Base-by-base conservation (phyloP, 2,329 filamentous ascomycete species). In the Aureobasidium subglaciale region DNA sequence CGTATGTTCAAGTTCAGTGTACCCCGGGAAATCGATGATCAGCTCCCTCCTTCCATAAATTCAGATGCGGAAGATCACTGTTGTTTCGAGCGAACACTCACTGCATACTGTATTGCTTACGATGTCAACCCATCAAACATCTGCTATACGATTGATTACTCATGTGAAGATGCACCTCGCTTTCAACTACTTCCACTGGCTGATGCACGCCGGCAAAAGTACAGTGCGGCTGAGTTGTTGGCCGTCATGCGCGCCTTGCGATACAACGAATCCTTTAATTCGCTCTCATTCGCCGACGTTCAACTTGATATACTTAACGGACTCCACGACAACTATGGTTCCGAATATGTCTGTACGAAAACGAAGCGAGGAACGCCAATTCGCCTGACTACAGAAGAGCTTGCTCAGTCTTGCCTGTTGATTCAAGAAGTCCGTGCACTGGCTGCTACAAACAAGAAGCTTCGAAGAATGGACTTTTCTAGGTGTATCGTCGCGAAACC, bases 71-170 rank as follows among this genome's bases (percentile, higher is more conserved):
- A 86, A 57, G 82, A 84, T 57, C 78, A 80, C 52, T 73, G 73
- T 56, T 79, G 75, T 62, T 80, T 88, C 63, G 83, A 87, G 61
- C 76, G 84, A 30, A 88, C 85, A 1, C 68, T 88, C 29, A 81
- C 81, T 45, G 85, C 84, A 30, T 88, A 87, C 64, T 87, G 84
- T 64, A 76, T 85, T 38, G 84, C 83, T 18, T 88, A 87, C 65
- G 79, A 82, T 57, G 74, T 86, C 20, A 83, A 86, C 62, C 82
- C 85, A 3, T 79, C 79, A 11, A 85, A 84, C 55, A 84, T 88
- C 46, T 77, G 79, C 52, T 87, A 86, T 63, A 76, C 76, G 5
- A 78, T 86, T 56, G 77, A 83, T 62, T 75, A 78, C 61, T 70
- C 79, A 56, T 81, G 78, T 59, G 85, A 88, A 65, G 84, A 88